These are phyloP conservation scores for Debaryomycetaceae sp. DNA, from an alignment of 1,139 yeast genomes.

Conservation along the genomic window DNA sequence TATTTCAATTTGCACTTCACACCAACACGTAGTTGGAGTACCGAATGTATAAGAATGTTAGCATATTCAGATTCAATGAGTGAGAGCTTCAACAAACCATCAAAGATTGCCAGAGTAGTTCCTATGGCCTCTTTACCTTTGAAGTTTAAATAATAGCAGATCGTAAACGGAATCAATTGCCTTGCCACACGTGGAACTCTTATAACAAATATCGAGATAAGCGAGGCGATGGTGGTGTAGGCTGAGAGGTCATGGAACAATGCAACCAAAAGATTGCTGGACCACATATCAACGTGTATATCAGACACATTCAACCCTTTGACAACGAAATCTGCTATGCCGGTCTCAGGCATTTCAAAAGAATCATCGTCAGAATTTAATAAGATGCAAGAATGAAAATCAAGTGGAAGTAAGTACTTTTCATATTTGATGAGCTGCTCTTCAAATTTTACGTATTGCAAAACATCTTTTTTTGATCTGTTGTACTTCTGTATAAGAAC, in stretches of 20 bases:
- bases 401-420: conserved; percentile 26
- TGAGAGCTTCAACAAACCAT: conserved; percentile 8
- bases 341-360: conserved; percentile 12
- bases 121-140: conserved; percentile 12
- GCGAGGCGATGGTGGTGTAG: conserved; percentile 18
- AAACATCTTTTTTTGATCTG: conserved; percentile 11
- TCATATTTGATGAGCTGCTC: conserved; percentile 9
- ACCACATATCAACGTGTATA: conserved; percentile 21
- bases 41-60: conserved; percentile 31
- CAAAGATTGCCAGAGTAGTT: conserved; percentile 8
- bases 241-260: conserved; percentile 29
- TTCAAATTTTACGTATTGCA: conserved; percentile 16
- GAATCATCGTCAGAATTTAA: conserved; percentile 22
- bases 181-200: conserved; percentile 21
- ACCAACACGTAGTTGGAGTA: conserved; percentile 46
- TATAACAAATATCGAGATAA: conserved; percentile 22
- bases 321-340: conserved; percentile 10
- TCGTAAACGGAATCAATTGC: conserved; percentile 20
- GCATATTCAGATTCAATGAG: conserved; percentile 10
- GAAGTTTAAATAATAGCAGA: conserved; percentile 18
- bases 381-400: conserved; percentile 29
- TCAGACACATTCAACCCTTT: conserved; percentile 7
- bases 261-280: conserved; percentile 28
- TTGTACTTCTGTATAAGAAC: conserved; percentile 25
- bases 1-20: conserved; percentile 24